These are phyloP conservation scores for Linum usitatissimum DNA, from an alignment of 345 rosid species.

Conservation along the genomic window DNA sequence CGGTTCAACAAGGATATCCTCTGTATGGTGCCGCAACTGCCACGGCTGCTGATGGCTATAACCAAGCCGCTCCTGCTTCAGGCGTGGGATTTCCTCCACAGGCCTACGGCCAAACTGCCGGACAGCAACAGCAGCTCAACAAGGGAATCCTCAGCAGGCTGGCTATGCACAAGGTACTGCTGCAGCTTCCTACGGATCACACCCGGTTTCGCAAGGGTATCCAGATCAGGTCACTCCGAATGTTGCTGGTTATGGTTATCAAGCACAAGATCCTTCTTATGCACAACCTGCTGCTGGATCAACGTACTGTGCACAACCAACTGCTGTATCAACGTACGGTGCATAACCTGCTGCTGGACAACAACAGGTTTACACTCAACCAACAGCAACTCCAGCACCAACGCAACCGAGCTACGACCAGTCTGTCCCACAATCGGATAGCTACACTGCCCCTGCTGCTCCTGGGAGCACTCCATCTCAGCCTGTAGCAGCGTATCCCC, in stretches of 20 bases:
- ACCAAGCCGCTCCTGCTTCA: slow-evolving; percentile 28
- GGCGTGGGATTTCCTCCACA: slow-evolving; percentile 40
- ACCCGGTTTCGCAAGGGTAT: slow-evolving; percentile 46
- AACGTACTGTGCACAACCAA: slow-evolving; percentile 31
- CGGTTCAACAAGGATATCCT: slow-evolving; percentile 51
- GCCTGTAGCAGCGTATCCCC: slow-evolving; percentile 34
- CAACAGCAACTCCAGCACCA: slow-evolving; percentile 17
- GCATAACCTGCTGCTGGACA: slow-evolving; percentile 18
- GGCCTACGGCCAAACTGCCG: slow-evolving; percentile 38
- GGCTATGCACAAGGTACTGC: slow-evolving; percentile 46
- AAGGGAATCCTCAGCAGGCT: slow-evolving; percentile 14
- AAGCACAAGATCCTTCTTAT: slow-evolving; percentile 61
- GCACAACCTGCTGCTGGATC: slow-evolving; percentile 24
- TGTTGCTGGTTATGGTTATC: slow-evolving; percentile 50
- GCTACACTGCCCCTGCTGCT: slow-evolving; percentile 46
- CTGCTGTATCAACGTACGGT: slow-evolving; percentile 28
- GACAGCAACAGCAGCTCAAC: slow-evolving; percentile 1
- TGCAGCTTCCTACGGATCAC: slow-evolving; percentile 36
- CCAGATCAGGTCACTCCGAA: slow-evolving; percentile 37
- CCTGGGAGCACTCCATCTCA: slow-evolving; percentile 34
- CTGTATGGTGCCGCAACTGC: slow-evolving; percentile 36
- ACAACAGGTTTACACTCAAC: slow-evolving; percentile 48
- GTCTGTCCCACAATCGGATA: slow-evolving; percentile 41
- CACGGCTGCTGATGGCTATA: slow-evolving; percentile 46
- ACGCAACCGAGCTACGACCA: slow-evolving; percentile 63